Base-by-base conservation (phyloP, 164 flowering plant genomes). In the Annona squamosa region DNA sequence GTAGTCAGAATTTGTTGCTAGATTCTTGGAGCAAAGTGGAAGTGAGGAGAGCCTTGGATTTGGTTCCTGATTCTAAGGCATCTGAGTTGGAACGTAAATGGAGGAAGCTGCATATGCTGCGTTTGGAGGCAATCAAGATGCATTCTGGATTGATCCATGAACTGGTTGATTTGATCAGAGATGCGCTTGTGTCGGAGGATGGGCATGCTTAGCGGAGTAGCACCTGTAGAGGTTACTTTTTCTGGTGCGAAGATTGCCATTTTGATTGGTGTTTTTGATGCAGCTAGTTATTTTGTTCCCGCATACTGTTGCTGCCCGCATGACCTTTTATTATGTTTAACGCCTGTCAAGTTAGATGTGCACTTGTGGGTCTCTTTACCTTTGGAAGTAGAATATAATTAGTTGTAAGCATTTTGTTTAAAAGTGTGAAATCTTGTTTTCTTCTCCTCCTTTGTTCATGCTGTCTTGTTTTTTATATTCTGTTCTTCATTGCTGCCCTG, bases 71-170 rank as follows among this genome's bases (percentile, higher is more conserved):
- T 1, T 72, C 77, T 0, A 82, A 81, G 73, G 72, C 59, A 19
- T 72, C 72, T 57, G 85, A 80, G 37, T 73, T 85, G 78, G 84
- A 86, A 19, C 43, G 78, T 41, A 79, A 70, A 44, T 80, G 84
- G 85, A 82, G 62, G 77, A 52, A 65, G 4, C 41, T 82, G 72
- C 45, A n/a, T 52, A 0, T 42, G 45, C 64, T 46, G 3, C 79
- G 79, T 47, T 1, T 72, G 37, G 71, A 80, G 67, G 3, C 80
- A 18, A 73, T 37, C 70, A 0, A 76, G 63, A 66, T 70, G 71
- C 48, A 73, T 47, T 5, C 74, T 12, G 80, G 72, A 1, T 74
- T 80, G 71, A n/a, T 73, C 6, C 42, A 19, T 41, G 80, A 77
- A 41, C 77, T 77, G 13, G 43, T 68, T 42, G 66, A 57, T 67